Percentiles rank a stretch among this genome's conserved stretches.
Conservation (phyloP, 495 filamentous ascomycete species). For the Penicillium egyptiacum region DNA sequence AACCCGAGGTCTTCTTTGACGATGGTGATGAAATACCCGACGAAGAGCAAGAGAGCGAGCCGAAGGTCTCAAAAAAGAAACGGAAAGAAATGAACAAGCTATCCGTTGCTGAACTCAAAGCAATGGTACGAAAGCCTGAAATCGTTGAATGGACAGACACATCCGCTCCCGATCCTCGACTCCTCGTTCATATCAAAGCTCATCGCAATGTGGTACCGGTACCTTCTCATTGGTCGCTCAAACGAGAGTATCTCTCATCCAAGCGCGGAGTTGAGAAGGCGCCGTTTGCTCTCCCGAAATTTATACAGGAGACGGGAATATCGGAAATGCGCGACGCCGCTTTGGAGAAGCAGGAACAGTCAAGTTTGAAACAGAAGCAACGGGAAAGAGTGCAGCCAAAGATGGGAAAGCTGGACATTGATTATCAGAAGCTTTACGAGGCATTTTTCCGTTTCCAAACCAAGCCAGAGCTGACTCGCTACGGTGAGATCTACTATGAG, state of each 20-base stretch:
- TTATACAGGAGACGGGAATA: conserved; percentile 97
- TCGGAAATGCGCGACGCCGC: conserved; percentile 97
- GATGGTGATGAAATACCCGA: conserved; percentile 88
- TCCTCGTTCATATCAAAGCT: conserved; percentile 91
- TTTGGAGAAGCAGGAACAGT: conserved; percentile 89
- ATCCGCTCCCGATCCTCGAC: conserved; percentile 83
- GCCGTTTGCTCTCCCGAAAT: conserved; percentile 88
- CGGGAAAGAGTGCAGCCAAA: conserved; percentile 92
- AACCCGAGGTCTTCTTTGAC: conserved; percentile 82
- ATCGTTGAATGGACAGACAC: conserved; percentile 97
- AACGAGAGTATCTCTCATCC: conserved; percentile 93
- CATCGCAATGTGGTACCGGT: conserved; percentile 96
- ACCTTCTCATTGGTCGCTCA: conserved; percentile 89
- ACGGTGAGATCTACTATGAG: conserved; percentile 97
- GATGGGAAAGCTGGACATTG: conserved; percentile 96
- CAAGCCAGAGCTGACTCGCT: conserved; percentile 89
- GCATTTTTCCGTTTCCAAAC: conserved; percentile 97
- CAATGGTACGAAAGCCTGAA: conserved; percentile 86
- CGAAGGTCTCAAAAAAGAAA: conserved; percentile 88
- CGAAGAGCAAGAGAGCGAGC: conserved; percentile 67
- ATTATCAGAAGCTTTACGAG: conserved; percentile 96
- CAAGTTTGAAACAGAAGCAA: conserved; percentile 90
- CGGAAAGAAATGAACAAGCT: conserved; percentile 87
- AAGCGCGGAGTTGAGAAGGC: conserved; percentile 96
- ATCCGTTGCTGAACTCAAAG: conserved; percentile 92